These are phyloP conservation scores for Moniliella sp. DNA, from an alignment of 1,284 basidiomycete genomes.

Conservation along the genomic window DNA sequence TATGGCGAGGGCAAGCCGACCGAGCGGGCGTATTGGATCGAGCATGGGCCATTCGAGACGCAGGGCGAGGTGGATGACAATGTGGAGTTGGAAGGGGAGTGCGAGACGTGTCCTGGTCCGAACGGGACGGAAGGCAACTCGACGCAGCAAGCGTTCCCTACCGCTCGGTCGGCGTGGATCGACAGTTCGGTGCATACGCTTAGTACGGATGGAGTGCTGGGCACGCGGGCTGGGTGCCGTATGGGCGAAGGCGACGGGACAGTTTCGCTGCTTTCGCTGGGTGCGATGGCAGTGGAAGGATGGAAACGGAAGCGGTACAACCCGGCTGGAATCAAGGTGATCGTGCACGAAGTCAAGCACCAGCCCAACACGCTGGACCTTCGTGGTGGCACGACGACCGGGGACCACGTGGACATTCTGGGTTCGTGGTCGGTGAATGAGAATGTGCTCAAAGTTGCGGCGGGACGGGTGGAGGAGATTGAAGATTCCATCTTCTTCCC, in stretches of 20 bases:
- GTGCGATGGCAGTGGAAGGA: constrained; percentile 75
- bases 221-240: constrained; percentile 18
- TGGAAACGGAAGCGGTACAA: constrained; percentile 84
- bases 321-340: constrained; percentile 54
- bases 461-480: constrained; percentile 39
- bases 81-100: constrained; percentile 5
- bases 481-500: too few species aligned
- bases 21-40: constrained; percentile 43
- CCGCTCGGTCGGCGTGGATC: constrained; percentile 16
- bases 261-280: constrained; percentile 65
- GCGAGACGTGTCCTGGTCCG: constrained; percentile 5
- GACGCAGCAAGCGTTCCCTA: constrained; percentile 14
- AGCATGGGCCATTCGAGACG: constrained; percentile 14
- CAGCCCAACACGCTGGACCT: constrained; percentile 52
- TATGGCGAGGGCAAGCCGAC: constrained; percentile 94
- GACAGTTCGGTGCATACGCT: constrained; percentile 7
- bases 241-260: constrained; percentile 61
- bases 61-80: too few species aligned
- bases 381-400: constrained; percentile 52
- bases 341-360: constrained; percentile 76
- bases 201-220: too few species aligned
- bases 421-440: constrained; percentile 70
- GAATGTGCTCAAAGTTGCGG: constrained; percentile 67
- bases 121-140: too few species aligned
- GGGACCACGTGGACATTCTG: constrained; percentile 65